Base-by-base conservation (phyloP, 2,329 filamentous ascomycete species). In the Leptographium galeiforme region DNA sequence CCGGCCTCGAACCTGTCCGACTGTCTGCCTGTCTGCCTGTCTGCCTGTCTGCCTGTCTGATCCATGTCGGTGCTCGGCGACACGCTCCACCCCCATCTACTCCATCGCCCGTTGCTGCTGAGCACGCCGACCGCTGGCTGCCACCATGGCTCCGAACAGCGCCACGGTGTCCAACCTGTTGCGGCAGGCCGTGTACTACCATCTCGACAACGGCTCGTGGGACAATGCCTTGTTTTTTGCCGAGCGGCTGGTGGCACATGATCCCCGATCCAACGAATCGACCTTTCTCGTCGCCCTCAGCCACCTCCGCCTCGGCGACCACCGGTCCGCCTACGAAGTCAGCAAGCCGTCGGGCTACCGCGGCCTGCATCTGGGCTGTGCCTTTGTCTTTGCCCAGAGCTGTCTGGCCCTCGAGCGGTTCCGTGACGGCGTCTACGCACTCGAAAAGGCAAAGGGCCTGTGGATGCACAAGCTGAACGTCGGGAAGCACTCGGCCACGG, bases 201-300 rank as follows among this genome's bases (percentile, higher is more conserved):
- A 84, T 61, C 82, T 98, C 67, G 93, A 98, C 73, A 95, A 95
- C 66, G 84, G 89, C 63, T 81, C 90, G 40, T 77, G 86, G 64
- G 83, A 90, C 53, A 97, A 95, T 65, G 93, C 93, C 54, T 82
- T 95, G 44, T 98, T 98, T 71, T 88, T 95, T 57, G 87, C 93
- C 56, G 88, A 91, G 63, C 82, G 93, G 59, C 79, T 96, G 19
- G 78, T 82, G 57, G 90, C 89, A 50, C 87, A 91, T 61, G 91
- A 97, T 62, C 81, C 85, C 30, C 82, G 86, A 62, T 87, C 84
- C 19, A 76, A 79, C 55, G 93, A 98, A 68, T 84, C 88, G 34
- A 76, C 82, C 47, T 90, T 95, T 65, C 79, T 98, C 13, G 74
- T 95, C 48, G 82, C 90, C 14, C 79, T 95, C 47, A 94, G 89